Evolutionary conservation across 2,329 filamentous ascomycete genomes (phyloP).

Genomic region (Nemania abortiva): DNA sequence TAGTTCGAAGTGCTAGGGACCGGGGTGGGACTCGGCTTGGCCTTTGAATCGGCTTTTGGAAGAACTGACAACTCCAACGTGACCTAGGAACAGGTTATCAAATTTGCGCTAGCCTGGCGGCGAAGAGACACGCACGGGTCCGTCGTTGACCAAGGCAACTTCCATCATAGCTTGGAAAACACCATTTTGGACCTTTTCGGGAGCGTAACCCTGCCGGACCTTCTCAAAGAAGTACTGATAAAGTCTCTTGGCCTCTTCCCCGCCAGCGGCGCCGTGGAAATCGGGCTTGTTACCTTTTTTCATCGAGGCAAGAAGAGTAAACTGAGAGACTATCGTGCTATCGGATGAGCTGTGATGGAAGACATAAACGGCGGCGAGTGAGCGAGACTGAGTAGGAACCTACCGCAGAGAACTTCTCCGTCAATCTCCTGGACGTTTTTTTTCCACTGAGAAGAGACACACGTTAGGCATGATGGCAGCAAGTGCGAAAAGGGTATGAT

Average conservation of each 20-base stretch:
- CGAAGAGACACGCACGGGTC: constrained; percentile 64
- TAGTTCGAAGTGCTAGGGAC: constrained; percentile 13
- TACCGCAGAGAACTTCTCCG: constrained; percentile 95
- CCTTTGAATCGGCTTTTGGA: constrained; percentile 37
- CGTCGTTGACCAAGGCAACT: constrained; percentile 90
- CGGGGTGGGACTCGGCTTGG: constrained; percentile 35
- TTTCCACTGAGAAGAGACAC: constrained; percentile 77
- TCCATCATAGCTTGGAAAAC: constrained; percentile 99
- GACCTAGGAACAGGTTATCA: constrained; percentile 50
- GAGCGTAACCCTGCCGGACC: constrained; percentile 76
- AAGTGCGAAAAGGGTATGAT: constrained; percentile 5
- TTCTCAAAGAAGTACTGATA: constrained; percentile 87
- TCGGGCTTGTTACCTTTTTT: constrained; percentile 96
- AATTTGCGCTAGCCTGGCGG: background rate
- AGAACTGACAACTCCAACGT: constrained; percentile 54
- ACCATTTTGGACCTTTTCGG: constrained; percentile 89
- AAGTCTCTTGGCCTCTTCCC: constrained; percentile 80
- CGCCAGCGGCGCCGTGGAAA: constrained; percentile 88
- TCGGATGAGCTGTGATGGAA: constrained; percentile 20
- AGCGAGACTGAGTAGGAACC: constrained; percentile 43
- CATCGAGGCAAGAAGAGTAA: constrained; percentile 91
- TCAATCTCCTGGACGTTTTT: constrained; percentile 86
- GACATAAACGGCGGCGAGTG: constrained; percentile 15
- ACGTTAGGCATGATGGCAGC: constrained; percentile 36
- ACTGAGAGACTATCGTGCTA: constrained; percentile 82